A percentile compares a stretch with the other conserved stretches of the same genome.
These are phyloP conservation scores for Prunus kanzakura DNA, from an alignment of 306 rosid species.

Conservation along the genomic window DNA sequence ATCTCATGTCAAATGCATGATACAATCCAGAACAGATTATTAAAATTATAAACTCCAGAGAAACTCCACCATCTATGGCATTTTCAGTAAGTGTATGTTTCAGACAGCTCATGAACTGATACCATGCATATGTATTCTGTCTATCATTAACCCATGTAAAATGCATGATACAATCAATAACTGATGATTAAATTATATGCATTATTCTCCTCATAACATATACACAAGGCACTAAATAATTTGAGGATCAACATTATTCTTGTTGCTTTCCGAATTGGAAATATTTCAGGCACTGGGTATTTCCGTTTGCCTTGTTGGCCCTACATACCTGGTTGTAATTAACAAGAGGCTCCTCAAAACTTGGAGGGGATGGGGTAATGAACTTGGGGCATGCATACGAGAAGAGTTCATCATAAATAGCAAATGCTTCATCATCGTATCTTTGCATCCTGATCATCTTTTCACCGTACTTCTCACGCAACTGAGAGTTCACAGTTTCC, in stretches of 20 bases:
- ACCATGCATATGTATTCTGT: neutral
- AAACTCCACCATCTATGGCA: neutral
- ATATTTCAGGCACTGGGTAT: neutral
- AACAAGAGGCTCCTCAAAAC: conserved; percentile 88
- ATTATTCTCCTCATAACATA: neutral
- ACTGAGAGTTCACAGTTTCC: conserved; percentile 84
- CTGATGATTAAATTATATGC: neutral
- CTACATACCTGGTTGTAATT: conserved; percentile 86
- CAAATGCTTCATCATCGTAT: conserved; percentile 90
- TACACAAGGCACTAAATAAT: neutral
- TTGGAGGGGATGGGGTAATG: conserved; percentile 96
- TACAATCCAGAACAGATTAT: neutral
- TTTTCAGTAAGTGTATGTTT: no score
- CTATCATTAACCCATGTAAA: neutral
- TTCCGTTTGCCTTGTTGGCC: neutral
- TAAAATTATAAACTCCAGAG: neutral
- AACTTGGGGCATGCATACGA: conserved; percentile 98
- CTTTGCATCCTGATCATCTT: conserved; percentile 94
- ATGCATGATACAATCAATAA: neutral
- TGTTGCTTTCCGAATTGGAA: neutral
- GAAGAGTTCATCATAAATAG: conserved; percentile 93
- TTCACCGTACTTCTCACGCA: conserved; percentile 95
- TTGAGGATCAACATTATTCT: neutral
- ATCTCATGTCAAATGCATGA: neutral
- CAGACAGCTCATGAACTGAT: neutral